phyloP scores from a whole-genome alignment of 805 yeast species.

The Scheffersomyces amazonensis region DNA sequence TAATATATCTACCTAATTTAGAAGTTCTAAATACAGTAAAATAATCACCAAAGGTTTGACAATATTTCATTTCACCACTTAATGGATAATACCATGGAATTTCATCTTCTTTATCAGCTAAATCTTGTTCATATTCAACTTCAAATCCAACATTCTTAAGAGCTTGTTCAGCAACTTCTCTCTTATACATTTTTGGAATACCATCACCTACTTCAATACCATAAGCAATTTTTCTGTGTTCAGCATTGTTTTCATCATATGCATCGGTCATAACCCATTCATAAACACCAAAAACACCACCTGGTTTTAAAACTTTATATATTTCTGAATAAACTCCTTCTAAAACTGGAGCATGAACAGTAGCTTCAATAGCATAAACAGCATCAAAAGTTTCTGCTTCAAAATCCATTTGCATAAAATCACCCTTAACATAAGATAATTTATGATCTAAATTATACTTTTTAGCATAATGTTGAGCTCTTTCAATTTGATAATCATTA shows the following conservation, averaged over 20 bases:
- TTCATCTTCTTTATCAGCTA: constrained; percentile 78
- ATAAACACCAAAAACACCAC: constrained; percentile 96
- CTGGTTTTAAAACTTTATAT: constrained; percentile 94
- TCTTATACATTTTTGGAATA: constrained; percentile 92
- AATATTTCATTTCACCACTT: constrained; percentile 88
- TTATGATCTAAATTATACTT: constrained; percentile 64
- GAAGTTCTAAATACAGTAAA: constrained; percentile 89
- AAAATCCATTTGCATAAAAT: constrained; percentile 98
- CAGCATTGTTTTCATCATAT: constrained; percentile 82
- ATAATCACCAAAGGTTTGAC: constrained; percentile 74
- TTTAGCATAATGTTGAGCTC: constrained; percentile 80
- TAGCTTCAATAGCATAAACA: constrained; percentile 97
- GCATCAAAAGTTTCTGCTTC: constrained; percentile 89
- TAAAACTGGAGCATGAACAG: constrained; percentile 94
- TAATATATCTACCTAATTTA: constrained; percentile 76
- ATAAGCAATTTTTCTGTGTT: constrained; percentile 91
- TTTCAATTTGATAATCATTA: constrained; percentile 94
- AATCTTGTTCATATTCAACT: constrained; percentile 68
- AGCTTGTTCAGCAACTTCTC: constrained; percentile 84
- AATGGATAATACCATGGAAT: constrained; percentile 98
- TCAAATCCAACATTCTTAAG: constrained; percentile 85
- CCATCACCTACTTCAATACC: constrained; percentile 99
- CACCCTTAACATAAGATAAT: constrained; percentile 89
- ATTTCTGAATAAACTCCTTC: constrained; percentile 96
- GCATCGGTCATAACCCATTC: constrained; percentile 99